Base-by-base conservation (phyloP, 768 basidiomycete genomes). In the Pleurotus platypus region DNA sequence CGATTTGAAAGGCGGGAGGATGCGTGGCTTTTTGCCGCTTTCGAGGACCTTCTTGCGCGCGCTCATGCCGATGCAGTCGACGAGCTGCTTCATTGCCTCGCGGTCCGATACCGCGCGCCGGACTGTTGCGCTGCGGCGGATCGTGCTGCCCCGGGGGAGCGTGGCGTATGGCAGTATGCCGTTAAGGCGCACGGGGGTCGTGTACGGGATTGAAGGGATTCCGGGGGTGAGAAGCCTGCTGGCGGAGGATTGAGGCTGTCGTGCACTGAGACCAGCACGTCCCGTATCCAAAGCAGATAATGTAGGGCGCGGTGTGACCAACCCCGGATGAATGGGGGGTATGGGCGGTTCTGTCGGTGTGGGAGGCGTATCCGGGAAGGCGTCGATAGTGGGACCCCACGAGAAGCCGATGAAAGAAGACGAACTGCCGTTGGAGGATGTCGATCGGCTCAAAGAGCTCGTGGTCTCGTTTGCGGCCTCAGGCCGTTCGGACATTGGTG, bases 61-160 rank as follows among this genome's bases (percentile, higher is more conserved):
- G 57, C 90, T 92, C 83, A 90, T 85, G 1, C 90, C 87, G 3
- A 94, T 84, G 63, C 90, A 92, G 63, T 89, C 85, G 5, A 90
- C 89, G 42, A 94, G 84, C 69, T 92, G 89, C 66, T 86, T 86
- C 88, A 94, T 89, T 7, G 91, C 91, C 64, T 93, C 89, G 22
- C 88, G 81, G 64, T 94, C 92, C 0, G 90, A 90, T 4, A 94
- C 80, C 1, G 63, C 65, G 11, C 82, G 72, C 46, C 86, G 79
- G 15, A 42, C 51, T 24, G 82, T 78, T 2, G 71, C 69, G 0
- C 81, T 80, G 15, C 80, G 78, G 65, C 74, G 73, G 22, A 80
- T 60, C 2, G 83, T 84, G 60, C 81, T 80, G 1, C 80, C 77
- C 12, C 85, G 80, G 3, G 83, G 80, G 30, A 87, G 71, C 1